phyloP scores from a whole-genome alignment of 305 asterid species.

The Fraxinus dipetala region DNA sequence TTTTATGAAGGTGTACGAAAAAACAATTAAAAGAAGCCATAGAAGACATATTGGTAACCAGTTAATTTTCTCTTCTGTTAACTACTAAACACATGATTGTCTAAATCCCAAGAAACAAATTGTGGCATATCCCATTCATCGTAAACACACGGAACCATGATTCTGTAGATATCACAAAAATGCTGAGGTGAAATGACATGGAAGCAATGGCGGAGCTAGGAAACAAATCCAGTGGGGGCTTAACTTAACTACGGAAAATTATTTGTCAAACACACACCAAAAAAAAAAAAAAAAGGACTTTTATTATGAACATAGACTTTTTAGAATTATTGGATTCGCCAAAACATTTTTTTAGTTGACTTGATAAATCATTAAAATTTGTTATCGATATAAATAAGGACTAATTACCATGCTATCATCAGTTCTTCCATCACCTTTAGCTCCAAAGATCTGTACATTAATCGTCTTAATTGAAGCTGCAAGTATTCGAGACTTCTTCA shows the following conservation, averaged over 20 bases:
- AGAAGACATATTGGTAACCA: neutral
- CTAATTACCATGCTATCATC: conserved; percentile 57
- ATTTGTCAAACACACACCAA: neutral
- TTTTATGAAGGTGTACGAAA: neutral
- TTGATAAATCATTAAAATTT: neutral
- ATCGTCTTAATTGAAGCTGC: conserved; percentile 24
- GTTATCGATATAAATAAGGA: neutral
- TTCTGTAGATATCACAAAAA: neutral
- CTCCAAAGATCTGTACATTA: conserved; percentile 55
- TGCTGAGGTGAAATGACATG: neutral
- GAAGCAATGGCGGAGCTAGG: neutral
- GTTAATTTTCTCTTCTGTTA: neutral
- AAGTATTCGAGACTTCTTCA: neutral
- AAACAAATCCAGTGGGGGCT: neutral
- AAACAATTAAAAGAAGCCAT: neutral
- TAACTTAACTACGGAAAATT: neutral
- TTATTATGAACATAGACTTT: neutral
- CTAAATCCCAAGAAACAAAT: neutral
- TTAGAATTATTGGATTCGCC: neutral
- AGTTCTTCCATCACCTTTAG: conserved; percentile 66
- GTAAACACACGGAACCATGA: neutral
- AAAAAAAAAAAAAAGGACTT: too few species aligned
- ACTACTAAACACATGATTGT: neutral
- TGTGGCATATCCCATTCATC: neutral
- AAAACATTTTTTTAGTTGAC: neutral